These are phyloP conservation scores for Argentina anserina DNA, from an alignment of 306 rosid genomes.

Conservation along the genomic window DNA sequence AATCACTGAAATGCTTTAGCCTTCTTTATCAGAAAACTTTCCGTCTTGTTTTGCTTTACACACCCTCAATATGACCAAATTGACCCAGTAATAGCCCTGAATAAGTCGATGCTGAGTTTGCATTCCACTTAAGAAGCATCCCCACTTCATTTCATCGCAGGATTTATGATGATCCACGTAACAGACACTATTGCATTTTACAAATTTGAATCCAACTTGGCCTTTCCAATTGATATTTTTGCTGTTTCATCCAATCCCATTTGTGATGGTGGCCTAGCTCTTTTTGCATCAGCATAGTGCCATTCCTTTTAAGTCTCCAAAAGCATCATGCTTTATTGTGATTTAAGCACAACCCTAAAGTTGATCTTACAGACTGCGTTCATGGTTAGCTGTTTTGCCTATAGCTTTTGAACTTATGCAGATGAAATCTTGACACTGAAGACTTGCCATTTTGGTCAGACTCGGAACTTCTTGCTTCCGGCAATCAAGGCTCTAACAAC, in stretches of 20 bases:
- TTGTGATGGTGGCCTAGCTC: conserved; percentile 25
- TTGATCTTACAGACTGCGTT: neutral
- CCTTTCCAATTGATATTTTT: conserved; percentile 10
- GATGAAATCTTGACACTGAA: neutral
- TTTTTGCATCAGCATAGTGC: conserved; percentile 25
- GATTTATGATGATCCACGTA: conserved; percentile 41
- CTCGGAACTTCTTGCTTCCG: neutral
- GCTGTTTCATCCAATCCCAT: conserved; percentile 16
- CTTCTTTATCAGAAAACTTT: conserved; percentile 16
- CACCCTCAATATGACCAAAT: conserved; percentile 51
- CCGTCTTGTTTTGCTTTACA: conserved; percentile 24
- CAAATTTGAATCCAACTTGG: conserved; percentile 8
- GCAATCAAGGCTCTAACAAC: neutral
- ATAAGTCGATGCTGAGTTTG: conserved; percentile 72
- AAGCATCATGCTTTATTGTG: conserved; percentile 32
- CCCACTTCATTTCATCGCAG: conserved; percentile 37
- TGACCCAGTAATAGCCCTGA: conserved; percentile 47
- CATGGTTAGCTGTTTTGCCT: neutral
- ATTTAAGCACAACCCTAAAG: conserved; percentile 2
- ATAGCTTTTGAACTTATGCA: conserved; percentile 21
- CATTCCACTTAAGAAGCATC: conserved; percentile 70
- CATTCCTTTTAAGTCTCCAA: conserved; percentile 12
- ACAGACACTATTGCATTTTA: conserved; percentile 14
- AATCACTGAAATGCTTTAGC: conserved; percentile 16
- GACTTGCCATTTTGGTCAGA: neutral